Evolutionary conservation across 2,329 filamentous ascomycete species (phyloP).

Genomic region (Verticillium isaacii): DNA sequence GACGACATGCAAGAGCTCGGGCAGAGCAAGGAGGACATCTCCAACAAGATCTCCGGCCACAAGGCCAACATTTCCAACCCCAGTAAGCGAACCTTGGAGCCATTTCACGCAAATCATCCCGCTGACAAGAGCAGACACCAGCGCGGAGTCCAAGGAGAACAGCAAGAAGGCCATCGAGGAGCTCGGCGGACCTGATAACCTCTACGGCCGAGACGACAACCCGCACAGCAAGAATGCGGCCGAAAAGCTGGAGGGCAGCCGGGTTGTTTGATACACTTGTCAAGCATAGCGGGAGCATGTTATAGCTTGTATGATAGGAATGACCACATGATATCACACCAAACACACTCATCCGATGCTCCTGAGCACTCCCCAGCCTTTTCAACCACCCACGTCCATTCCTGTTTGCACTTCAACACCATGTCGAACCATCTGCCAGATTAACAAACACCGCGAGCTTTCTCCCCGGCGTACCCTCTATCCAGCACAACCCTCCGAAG

Average conservation of each 20-base stretch:
- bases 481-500: conserved; percentile 23
- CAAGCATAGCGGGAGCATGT: neutral
- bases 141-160: conserved; percentile 38
- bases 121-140: conserved; percentile 29
- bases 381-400: conserved; percentile 14
- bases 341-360: neutral
- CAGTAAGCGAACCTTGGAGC: conserved; percentile 23
- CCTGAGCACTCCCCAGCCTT: neutral
- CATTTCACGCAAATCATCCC: neutral
- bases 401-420: conserved; percentile 16
- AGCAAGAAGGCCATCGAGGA: conserved; percentile 33
- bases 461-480: conserved; percentile 22
- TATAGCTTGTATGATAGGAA: neutral
- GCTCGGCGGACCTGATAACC: conserved; percentile 24
- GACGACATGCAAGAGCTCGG: conserved; percentile 35
- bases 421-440: conserved; percentile 23
- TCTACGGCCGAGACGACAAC: conserved; percentile 33
- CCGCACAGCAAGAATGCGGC: conserved; percentile 35
- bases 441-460: conserved; percentile 25
- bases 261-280: conserved; percentile 12
- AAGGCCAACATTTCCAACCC: conserved; percentile 44
- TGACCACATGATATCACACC: neutral
- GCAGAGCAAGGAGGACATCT: conserved; percentile 20
- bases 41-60: conserved; percentile 29
- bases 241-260: conserved; percentile 31